These are phyloP conservation scores for Clarireedia sp. DNA, from an alignment of 2,329 filamentous ascomycete genomes.

Conservation along the genomic window DNA sequence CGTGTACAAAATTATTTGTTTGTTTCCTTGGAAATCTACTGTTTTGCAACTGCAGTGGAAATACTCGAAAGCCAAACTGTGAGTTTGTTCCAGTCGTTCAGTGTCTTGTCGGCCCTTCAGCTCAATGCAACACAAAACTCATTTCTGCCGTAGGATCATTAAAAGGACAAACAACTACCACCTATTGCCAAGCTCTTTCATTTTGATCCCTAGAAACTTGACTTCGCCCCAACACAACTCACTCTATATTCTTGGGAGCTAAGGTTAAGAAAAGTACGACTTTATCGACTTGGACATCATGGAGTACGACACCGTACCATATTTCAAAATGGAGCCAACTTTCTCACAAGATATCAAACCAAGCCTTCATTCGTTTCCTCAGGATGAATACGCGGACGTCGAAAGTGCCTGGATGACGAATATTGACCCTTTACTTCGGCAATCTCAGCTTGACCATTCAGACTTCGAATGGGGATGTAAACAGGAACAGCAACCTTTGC, in stretches of 20 bases:
- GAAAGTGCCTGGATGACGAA: conserved; percentile 13
- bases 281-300: conserved; percentile 1
- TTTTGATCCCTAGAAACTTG: conserved; percentile 9
- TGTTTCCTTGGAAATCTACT: neutral
- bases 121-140: conserved; percentile 3
- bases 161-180: conserved; percentile 8
- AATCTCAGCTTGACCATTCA: neutral
- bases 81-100: conserved; percentile 4
- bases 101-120: neutral
- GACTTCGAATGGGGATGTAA: conserved; percentile 6
- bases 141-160: conserved; percentile 2
- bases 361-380: conserved; percentile 7
- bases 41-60: neutral
- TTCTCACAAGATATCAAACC: conserved; percentile 11
- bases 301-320: conserved; percentile 11
- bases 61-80: conserved; percentile 3
- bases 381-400: conserved; percentile 7
- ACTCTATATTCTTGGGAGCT: conserved; percentile 4
- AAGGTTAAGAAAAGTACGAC: neutral
- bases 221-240: conserved; percentile 15
- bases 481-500: conserved; percentile 14
- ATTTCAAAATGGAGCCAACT: conserved; percentile 1
- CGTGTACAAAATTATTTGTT: neutral
- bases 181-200: neutral
- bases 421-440: conserved; percentile 16